Evolutionary conservation across 1,284 basidiomycete genomes (phyloP), one percentile per base, ranked within the genome.

Genomic region (Thecaphora thlaspeos): DNA sequence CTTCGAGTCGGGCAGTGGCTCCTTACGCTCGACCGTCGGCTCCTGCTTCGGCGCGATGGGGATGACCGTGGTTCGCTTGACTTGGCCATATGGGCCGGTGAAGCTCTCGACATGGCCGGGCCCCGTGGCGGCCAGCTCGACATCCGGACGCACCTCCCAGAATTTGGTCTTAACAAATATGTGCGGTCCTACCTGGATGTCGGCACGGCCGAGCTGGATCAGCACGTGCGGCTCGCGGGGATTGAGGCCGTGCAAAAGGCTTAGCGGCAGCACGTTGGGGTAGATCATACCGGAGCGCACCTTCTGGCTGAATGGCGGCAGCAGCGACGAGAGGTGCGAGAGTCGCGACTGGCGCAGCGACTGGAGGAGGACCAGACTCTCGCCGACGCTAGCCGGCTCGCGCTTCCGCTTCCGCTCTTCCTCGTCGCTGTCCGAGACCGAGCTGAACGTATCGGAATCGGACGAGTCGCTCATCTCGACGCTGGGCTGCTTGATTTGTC

Each of bases 311-410:
- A 69, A 75, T 0, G 68, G 71, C 12, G 73, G 67, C 4, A 77
- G 60, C 3, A 77, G 53, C 28, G 67, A 62, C 2, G 74, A 69
- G 41, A 77, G 70, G 45, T 77, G 71, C 43, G 70, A 65, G 45
- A 77, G 70, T 12, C 75, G 65, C 5, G 71, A 73, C 42, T 77
- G 75, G 11, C 75, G 69, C 23, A 77, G 52, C 10, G 73, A 71
- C 48, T 77, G 75, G 9, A 68, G 58, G 19, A 74, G 51, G 12
- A 72, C 61, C 24, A 70, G 39, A 22, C 69, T 71, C 39, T 66
- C 59, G 18, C 61, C 55, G 50, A 66, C 61, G 43, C 55, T 66
- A 3, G 63, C 59, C 12, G 63, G 63, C 46, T 66, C 63, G n/a
- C 50, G 34, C 46, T 48, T 52, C 18, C 59, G 51, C 23, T 54